Evolutionary conservation across 148 eudicot species (phyloP), one percentile per base, ranked within the genome.

Genomic region (Cornus kousa): DNA sequence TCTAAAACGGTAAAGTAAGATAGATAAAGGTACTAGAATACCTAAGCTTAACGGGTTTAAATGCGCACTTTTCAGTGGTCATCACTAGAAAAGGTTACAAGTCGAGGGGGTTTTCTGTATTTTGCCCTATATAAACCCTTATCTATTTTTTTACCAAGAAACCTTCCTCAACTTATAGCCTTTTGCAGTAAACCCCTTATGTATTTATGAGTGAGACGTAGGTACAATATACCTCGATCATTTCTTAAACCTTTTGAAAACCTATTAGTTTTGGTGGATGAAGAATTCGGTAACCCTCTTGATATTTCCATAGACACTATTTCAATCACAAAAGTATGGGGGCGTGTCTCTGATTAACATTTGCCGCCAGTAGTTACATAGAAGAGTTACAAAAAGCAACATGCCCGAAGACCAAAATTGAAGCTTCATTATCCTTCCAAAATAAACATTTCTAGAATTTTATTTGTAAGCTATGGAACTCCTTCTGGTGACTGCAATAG

Each of bases 211-310:
- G 28, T 28, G 28, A 28, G 28, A 28, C 28, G 28, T 28, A 91
- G 95, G 95, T 89, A 86, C 81, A 83, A 91, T 74, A 76, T 91
- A 72, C 96, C 96, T 28, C 79, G 89, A 79, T 90, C 91, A 48
- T 91, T 90, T 79, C 87, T 91, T 31, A 83, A 80, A 76, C 85
- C 86, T 33, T 75, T 37, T 40, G 80, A 71, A n/a, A 92, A 92
- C 80, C 60, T 82, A 10, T 70, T 90, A 80, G 87, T 90, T 57
- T 57, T 88, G 71, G 78, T 88, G 3, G 97, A 89, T 71, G 93
- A 88, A 82, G 93, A 92, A 82, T 20, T 39, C 40, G 93, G 90
- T 4, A 82, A 88, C 55, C 92, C 92, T 75, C 88, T 84, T 28
- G 74, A 57, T 28, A 84, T 92, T 70, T 76, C 91, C 57, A 68